These are phyloP conservation scores for Psophocarpus tetragonolobus DNA, from an alignment of 306 rosid genomes.

Conservation along the genomic window DNA sequence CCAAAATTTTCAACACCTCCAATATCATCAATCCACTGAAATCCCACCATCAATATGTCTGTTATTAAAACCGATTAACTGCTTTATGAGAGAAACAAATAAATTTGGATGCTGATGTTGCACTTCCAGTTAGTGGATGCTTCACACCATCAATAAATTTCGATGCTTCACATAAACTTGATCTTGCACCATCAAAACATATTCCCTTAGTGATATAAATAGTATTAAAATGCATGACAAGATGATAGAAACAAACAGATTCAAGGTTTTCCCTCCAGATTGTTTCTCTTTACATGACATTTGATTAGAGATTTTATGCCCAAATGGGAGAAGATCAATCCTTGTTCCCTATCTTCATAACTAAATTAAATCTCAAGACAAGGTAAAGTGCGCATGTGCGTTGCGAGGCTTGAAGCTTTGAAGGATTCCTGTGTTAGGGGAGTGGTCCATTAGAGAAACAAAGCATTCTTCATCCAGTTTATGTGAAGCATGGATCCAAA, in stretches of 20 bases:
- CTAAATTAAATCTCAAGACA: background rate
- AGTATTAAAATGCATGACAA: conserved; percentile 5
- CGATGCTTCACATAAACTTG: too few relatives aligned
- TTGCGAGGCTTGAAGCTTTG: conserved; percentile 7
- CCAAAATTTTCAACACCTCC: conserved; percentile 86
- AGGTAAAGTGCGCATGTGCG: background rate
- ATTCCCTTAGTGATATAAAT: conserved; percentile 8
- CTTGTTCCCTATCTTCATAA: conserved; percentile 2
- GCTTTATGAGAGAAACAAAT: background rate
- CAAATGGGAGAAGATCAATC: background rate
- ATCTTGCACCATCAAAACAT: background rate
- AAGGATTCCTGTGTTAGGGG: background rate
- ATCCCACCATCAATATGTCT: conserved; percentile 26
- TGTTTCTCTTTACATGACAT: background rate
- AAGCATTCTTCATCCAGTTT: background rate
- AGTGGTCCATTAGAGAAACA: background rate
- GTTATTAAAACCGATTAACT: conserved; percentile 22
- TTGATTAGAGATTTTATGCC: background rate
- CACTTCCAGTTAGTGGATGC: conserved; percentile 1
- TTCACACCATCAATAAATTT: too few relatives aligned
- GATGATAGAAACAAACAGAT: background rate
- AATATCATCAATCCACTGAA: conserved; percentile 87
- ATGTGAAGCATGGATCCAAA: background rate
- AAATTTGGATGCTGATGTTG: conserved; percentile 12
- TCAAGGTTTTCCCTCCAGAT: conserved; percentile 8